Evolutionary conservation across 139 green algal species (phyloP).

Genomic region (Astrephomene gubernaculifera): DNA sequence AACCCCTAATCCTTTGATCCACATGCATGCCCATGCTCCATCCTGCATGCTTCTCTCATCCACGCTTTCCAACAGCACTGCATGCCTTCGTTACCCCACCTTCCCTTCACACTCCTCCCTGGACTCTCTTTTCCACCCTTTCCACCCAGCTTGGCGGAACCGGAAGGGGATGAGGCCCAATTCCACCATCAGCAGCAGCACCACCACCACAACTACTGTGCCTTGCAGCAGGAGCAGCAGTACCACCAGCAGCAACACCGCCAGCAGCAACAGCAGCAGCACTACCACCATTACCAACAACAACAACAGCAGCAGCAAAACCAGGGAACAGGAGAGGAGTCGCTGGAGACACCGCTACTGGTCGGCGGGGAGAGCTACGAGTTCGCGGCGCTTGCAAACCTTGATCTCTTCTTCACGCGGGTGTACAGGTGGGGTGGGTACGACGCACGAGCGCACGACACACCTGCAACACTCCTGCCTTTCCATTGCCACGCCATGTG

Average conservation of each 20-base stretch:
- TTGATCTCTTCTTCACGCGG: slow-evolving; percentile 87
- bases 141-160: not conserved
- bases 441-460: not conserved
- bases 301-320: not conserved
- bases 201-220: not conserved
- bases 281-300: no score
- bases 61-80: no score
- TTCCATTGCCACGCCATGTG: no score
- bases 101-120: not conserved
- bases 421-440: slow-evolving; percentile 77
- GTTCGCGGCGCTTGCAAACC: slow-evolving; percentile 80
- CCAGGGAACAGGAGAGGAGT: no score
- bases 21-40: no score
- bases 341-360: slow-evolving; percentile 39
- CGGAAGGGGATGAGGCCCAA: not conserved
- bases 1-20: no score
- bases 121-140: not conserved
- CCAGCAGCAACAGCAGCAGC: no score
- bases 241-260: no score
- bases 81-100: no score
- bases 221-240: no score
- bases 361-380: slow-evolving; percentile 72
- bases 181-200: not conserved
- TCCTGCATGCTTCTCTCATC: no score
- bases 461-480: no score